A percentile compares a stretch with the other conserved stretches of the same genome.
These are phyloP conservation scores for Phytopythium ostracodes DNA, from an alignment of 352 stramenopile genomes.

Conservation along the genomic window DNA sequence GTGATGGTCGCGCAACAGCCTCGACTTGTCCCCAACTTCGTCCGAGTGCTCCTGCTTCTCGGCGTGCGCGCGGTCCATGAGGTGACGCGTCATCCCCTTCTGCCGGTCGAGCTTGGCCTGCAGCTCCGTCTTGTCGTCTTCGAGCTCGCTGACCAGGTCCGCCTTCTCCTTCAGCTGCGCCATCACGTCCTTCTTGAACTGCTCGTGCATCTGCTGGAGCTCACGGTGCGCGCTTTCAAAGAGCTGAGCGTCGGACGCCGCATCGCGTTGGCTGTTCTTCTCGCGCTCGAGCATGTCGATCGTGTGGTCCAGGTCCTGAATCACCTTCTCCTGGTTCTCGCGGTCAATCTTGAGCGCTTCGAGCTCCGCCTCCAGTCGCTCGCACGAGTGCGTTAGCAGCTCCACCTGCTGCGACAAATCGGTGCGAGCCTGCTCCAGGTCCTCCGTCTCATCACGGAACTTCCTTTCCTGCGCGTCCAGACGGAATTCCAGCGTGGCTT, in stretches of 20 bases:
- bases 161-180: slow-evolving; percentile 30
- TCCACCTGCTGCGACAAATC: slow-evolving; percentile 24
- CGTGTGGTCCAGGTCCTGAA: slow-evolving; percentile 34
- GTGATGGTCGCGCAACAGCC: slow-evolving; percentile 12
- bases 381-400: slow-evolving; percentile 15
- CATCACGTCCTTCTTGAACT: slow-evolving; percentile 29
- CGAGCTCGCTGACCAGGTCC: slow-evolving; percentile 23
- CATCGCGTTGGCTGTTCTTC: slow-evolving; percentile 11
- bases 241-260: slow-evolving; percentile 13
- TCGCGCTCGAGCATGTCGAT: slow-evolving; percentile 31
- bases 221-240: slow-evolving; percentile 25
- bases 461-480: slow-evolving; percentile 19
- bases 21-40: slow-evolving; percentile 9
- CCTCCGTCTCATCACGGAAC: slow-evolving; percentile 13
- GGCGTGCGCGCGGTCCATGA: slow-evolving; percentile 32
- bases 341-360: slow-evolving; percentile 37
- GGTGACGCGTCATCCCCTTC: slow-evolving; percentile 42
- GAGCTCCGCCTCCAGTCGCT: slow-evolving; percentile 30
- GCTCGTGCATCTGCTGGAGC: slow-evolving; percentile 30
- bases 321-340: slow-evolving; percentile 35
- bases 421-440: slow-evolving; percentile 24
- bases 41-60: slow-evolving; percentile 24
- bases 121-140: slow-evolving; percentile 53
- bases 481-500: slow-evolving; percentile 29
- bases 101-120: slow-evolving; percentile 56